A percentile compares a stretch with the other conserved stretches of the same genome.
These are phyloP conservation scores for Venturia carpophila DNA, from an alignment of 2,329 filamentous ascomycete species.

Conservation along the genomic window DNA sequence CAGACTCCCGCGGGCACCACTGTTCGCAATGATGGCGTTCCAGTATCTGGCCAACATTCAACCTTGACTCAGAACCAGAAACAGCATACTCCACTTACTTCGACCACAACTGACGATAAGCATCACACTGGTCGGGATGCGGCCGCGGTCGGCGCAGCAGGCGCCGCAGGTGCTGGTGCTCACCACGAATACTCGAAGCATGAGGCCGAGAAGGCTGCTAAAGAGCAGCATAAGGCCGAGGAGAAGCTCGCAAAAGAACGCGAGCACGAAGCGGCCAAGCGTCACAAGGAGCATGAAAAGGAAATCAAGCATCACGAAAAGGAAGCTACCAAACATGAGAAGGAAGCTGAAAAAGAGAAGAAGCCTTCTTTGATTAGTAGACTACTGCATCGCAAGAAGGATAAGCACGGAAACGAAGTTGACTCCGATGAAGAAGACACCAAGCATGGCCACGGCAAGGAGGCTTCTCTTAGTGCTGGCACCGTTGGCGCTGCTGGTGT, in stretches of 20 bases:
- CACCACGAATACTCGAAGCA: slow-evolving; percentile 25
- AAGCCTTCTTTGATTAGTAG: slow-evolving; percentile 32
- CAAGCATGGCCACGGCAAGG: slow-evolving; percentile 24
- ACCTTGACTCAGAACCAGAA: neutral
- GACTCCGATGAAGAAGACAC: slow-evolving; percentile 11
- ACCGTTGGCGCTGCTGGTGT: slow-evolving; percentile 22
- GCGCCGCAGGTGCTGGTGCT: slow-evolving; percentile 25
- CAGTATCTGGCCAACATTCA: neutral
- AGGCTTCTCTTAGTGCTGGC: slow-evolving; percentile 23
- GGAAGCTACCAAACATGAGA: slow-evolving; percentile 24
- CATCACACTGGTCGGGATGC: slow-evolving; percentile 4
- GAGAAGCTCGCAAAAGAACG: slow-evolving; percentile 27
- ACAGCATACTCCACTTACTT: neutral
- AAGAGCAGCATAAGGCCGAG: slow-evolving; percentile 22
- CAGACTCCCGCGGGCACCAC: neutral
- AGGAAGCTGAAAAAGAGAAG: slow-evolving; percentile 28
- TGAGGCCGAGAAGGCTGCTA: slow-evolving; percentile 25
- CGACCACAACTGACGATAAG: slow-evolving; percentile 9
- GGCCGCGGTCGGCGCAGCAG: slow-evolving; percentile 19
- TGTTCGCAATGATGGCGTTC: neutral
- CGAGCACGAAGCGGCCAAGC: slow-evolving; percentile 23
- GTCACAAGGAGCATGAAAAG: slow-evolving; percentile 26
- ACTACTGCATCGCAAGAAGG: slow-evolving; percentile 36
- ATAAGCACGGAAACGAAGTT: slow-evolving; percentile 25
- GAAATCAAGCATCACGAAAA: slow-evolving; percentile 22